Percentiles rank a stretch among this genome's conserved stretches.
Evolutionary conservation across 2,329 filamentous ascomycete genomes (phyloP).

Genomic region (Fusarium sp.): DNA sequence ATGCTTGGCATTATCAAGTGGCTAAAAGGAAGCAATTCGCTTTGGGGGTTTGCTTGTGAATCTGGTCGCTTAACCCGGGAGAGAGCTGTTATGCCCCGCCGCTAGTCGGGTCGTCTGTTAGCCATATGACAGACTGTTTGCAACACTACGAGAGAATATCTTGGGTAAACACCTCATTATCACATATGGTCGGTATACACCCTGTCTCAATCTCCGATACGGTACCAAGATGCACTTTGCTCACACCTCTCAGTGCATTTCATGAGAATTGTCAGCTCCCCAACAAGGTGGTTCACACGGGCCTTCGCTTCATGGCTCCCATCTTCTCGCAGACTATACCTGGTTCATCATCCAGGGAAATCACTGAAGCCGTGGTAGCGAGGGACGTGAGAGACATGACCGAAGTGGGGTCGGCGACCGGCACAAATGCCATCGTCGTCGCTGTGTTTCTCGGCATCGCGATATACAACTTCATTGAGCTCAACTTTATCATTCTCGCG

Average conservation of each 20-base stretch:
- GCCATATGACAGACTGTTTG: background rate
- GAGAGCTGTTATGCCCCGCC: background rate
- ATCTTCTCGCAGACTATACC: background rate
- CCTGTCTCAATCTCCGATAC: background rate
- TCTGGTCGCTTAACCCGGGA: background rate
- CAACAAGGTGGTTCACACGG: background rate
- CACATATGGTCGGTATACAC: background rate
- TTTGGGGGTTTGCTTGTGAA: background rate
- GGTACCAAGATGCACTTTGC: background rate
- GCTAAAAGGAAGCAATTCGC: background rate
- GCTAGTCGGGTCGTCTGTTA: background rate
- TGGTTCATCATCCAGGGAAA: background rate
- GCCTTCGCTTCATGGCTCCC: background rate
- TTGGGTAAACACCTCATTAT: background rate
- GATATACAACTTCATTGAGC: slow-evolving; percentile 50
- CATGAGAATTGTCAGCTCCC: background rate
- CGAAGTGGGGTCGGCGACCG: background rate
- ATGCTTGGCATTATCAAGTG: background rate
- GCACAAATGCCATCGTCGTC: slow-evolving; percentile 33
- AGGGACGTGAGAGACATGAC: background rate
- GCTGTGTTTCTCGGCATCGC: slow-evolving; percentile 43
- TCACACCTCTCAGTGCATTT: background rate
- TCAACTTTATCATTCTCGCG: slow-evolving; percentile 46
- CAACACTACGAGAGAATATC: background rate
- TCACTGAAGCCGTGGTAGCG: background rate